Base-by-base conservation (phyloP, 164 flowering plant genomes). In the Houttuynia cordata region DNA sequence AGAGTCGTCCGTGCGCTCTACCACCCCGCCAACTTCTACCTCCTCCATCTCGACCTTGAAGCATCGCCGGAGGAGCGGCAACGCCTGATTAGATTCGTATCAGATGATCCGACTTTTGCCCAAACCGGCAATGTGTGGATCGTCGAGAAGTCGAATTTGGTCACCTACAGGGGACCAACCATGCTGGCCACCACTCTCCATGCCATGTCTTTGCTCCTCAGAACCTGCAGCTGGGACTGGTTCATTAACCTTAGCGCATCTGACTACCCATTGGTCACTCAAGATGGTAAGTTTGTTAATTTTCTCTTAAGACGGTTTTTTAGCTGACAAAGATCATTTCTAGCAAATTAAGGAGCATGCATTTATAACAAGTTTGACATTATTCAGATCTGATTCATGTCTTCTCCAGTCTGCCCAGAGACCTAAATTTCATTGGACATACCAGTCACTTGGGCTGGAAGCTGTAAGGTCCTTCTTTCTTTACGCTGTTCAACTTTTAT, bases 171-270 rank as follows among this genome's bases (percentile, higher is more conserved):
- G 73, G 98, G 98, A 0, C 96, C 98, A 7, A 89, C 96, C 0
- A 92, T 92, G 98, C 83, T 92, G 30, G 82, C 87, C 3, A 80
- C 83, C 14, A 92, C 97, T 17, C 83, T 92, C 21, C 98, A 92
- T 64, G 98, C 82, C 5, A 81, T 89, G 69, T 62, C 98, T 1
- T 72, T 83, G 67, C 82, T 92, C 8, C 58, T 87, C 64, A 87
- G 87, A 74, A 76, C 66, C 30, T 80, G 81, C 53, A 64, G 75
- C 1, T 92, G 96, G 96, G 98, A 89, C 65, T 92, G 98, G 98
- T 92, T 92, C 60, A 84, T 92, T n/a, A 92, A 92, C 66, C 94
- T 92, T 52, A 92, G 97, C 68, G 97, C 98, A 25, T 82, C 96
- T 67, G 96, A 92, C 69, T 92, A 92, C 64, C 98, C 98, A 9